phyloP scores from a whole-genome alignment of 495 filamentous ascomycete species.

The Friedmanniomyces endolithicus region DNA sequence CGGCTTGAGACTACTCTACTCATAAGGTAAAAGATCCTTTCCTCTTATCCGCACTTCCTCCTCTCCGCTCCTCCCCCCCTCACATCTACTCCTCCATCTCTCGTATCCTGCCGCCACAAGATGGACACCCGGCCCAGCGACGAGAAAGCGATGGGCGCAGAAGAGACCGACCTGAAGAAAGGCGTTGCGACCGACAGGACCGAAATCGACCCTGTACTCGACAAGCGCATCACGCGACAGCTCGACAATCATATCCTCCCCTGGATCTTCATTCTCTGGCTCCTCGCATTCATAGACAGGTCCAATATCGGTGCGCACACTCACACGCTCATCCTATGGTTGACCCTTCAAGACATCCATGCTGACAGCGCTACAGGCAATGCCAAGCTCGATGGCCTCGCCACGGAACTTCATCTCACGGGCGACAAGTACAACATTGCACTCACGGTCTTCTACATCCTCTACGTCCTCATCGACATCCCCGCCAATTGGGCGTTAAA shows the following conservation, averaged over 20 bases:
- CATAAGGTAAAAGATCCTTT: not conserved
- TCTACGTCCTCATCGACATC: constrained; percentile 40
- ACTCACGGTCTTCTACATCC: constrained; percentile 39
- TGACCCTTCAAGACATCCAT: not conserved
- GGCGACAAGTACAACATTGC: constrained; percentile 36
- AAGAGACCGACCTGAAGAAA: constrained; percentile 5
- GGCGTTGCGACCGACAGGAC: not conserved
- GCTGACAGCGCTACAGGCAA: constrained; percentile 6
- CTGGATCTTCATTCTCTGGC: constrained; percentile 41
- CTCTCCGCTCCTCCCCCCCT: not conserved
- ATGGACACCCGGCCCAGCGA: constrained; percentile 1
- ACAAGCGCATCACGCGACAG: constrained; percentile 27
- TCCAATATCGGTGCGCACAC: constrained; percentile 39
- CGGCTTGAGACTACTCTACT: not conserved
- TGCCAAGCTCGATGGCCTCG: constrained; percentile 34
- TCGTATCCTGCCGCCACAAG: not conserved
- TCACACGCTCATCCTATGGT: not conserved
- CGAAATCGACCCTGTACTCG: constrained; percentile 19
- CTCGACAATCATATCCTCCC: constrained; percentile 36
- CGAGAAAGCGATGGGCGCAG: constrained; percentile 2
- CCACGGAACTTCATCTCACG: constrained; percentile 32
- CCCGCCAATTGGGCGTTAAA: constrained; percentile 36
- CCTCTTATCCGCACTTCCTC: not conserved
- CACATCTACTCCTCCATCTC: not conserved
- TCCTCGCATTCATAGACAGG: constrained; percentile 43